A percentile compares a stretch with the other conserved stretches of the same genome.
These are phyloP conservation scores for Beauveria sp. DNA, from an alignment of 2,329 filamentous ascomycete genomes.

Conservation along the genomic window DNA sequence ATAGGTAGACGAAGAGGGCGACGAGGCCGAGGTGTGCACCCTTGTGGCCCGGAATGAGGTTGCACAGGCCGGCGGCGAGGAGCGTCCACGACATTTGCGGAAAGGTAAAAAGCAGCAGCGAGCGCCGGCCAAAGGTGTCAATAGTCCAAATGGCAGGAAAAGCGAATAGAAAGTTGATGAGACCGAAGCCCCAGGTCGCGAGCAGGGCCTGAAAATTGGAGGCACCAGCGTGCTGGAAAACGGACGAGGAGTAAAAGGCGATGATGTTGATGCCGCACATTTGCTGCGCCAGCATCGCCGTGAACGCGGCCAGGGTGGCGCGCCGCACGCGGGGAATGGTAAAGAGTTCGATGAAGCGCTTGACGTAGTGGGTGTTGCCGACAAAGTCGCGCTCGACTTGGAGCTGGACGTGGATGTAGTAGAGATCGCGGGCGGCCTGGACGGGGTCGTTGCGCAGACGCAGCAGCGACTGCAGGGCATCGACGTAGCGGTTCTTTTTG, in stretches of 20 bases:
- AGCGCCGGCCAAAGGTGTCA: conserved; percentile 48
- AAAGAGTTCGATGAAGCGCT: conserved; percentile 58
- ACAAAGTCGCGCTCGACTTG: conserved; percentile 48
- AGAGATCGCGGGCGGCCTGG: conserved; percentile 53
- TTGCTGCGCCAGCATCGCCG: conserved; percentile 73
- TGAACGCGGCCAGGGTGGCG: conserved; percentile 68
- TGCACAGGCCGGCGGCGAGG: conserved; percentile 38
- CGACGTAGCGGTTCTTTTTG: conserved; percentile 54
- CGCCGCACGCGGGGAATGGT: conserved; percentile 61
- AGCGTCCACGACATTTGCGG: conserved; percentile 35
- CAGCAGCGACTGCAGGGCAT: conserved; percentile 51
- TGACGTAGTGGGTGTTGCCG: conserved; percentile 47
- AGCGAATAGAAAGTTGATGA: conserved; percentile 51
- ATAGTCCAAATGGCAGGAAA: conserved; percentile 53
- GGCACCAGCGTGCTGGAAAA: conserved; percentile 52
- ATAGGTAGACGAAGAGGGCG: conserved; percentile 50
- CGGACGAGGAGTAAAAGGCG: conserved; percentile 64
- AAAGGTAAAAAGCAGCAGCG: conserved; percentile 36
- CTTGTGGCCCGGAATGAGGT: conserved; percentile 35
- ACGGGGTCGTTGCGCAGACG: conserved; percentile 46
- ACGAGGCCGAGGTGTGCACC: conserved; percentile 35
- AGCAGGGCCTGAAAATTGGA: conserved; percentile 47
- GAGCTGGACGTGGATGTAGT: conserved; percentile 58
- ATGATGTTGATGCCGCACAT: conserved; percentile 68
- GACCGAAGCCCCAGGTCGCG: conserved; percentile 49